Percentiles rank a stretch among this genome's conserved stretches.
Evolutionary conservation across 1,284 basidiomycete species (phyloP).

Genomic region (Ustilago curta): DNA sequence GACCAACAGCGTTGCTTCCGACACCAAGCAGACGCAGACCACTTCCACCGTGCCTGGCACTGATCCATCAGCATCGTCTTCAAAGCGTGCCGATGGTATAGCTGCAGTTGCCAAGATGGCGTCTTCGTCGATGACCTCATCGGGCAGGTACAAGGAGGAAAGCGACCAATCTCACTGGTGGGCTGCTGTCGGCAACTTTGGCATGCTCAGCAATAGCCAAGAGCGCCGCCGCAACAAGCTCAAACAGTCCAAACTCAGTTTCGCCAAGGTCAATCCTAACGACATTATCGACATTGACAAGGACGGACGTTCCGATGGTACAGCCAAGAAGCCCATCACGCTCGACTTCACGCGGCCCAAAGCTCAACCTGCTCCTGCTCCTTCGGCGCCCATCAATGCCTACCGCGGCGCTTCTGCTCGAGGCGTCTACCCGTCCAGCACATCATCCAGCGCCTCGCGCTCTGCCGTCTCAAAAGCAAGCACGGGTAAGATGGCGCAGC

Average conservation of each 20-base stretch:
- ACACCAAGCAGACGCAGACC: conserved; percentile 23
- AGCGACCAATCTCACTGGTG: conserved; percentile 49
- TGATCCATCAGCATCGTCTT: conserved; percentile 6
- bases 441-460: conserved; percentile 20
- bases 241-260: conserved; percentile 60
- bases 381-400: conserved; percentile 51
- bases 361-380: conserved; percentile 19
- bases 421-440: conserved; percentile 14
- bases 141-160: conserved; percentile 11
- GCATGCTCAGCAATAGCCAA: conserved; percentile 36
- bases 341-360: conserved; percentile 44
- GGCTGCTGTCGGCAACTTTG: conserved; percentile 40
- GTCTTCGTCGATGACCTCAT: conserved; percentile 3
- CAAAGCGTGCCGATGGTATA: conserved; percentile 9
- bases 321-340: conserved; percentile 39
- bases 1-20: conserved; percentile 32
- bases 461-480: conserved; percentile 25
- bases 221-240: conserved; percentile 42
- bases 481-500: conserved; percentile 52
- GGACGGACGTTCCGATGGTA: conserved; percentile 9
- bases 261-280: conserved; percentile 37
- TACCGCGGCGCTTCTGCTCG: conserved; percentile 44
- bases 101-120: neutral
- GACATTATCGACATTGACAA: conserved; percentile 54
- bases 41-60: neutral